These are phyloP conservation scores for Tylopilus felleus DNA, from an alignment of 768 basidiomycete genomes.

Conservation along the genomic window DNA sequence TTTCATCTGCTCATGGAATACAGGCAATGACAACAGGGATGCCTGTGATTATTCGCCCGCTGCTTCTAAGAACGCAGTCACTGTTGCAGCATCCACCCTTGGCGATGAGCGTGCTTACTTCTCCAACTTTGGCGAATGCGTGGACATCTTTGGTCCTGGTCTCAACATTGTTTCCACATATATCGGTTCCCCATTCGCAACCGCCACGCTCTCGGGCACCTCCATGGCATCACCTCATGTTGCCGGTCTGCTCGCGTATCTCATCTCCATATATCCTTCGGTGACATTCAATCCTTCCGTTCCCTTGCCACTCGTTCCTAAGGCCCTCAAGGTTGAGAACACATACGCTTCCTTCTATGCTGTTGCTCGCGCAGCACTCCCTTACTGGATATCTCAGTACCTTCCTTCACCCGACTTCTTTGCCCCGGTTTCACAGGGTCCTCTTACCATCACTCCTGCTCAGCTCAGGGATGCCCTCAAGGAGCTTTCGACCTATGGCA, in stretches of 20 bases:
- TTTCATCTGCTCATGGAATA: neutral
- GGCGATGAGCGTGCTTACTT: constrained; percentile 83
- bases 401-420: constrained; percentile 53
- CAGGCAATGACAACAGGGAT: constrained; percentile 80
- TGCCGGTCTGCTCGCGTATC: constrained; percentile 87
- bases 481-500: constrained; percentile 49
- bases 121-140: constrained; percentile 88
- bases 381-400: constrained; percentile 54
- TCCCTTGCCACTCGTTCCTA: constrained; percentile 35
- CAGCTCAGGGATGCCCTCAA: constrained; percentile 78
- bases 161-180: constrained; percentile 90
- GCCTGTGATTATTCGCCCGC: constrained; percentile 95
- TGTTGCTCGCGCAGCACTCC: constrained; percentile 52
- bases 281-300: constrained; percentile 54
- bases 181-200: constrained; percentile 58
- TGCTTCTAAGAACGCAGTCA: constrained; percentile 82
- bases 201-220: constrained; percentile 80
- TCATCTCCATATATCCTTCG: constrained; percentile 83
- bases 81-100: constrained; percentile 89
- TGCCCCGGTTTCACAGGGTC: constrained; percentile 39
- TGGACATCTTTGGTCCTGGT: constrained; percentile 91
- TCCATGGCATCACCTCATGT: constrained; percentile 96
- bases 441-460: constrained; percentile 51
- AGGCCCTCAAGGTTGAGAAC: constrained; percentile 34
- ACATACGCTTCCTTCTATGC: constrained; percentile 49